Base-by-base conservation (phyloP, 805 yeast species). In the Wickerhamomyces subpelliculosus region DNA sequence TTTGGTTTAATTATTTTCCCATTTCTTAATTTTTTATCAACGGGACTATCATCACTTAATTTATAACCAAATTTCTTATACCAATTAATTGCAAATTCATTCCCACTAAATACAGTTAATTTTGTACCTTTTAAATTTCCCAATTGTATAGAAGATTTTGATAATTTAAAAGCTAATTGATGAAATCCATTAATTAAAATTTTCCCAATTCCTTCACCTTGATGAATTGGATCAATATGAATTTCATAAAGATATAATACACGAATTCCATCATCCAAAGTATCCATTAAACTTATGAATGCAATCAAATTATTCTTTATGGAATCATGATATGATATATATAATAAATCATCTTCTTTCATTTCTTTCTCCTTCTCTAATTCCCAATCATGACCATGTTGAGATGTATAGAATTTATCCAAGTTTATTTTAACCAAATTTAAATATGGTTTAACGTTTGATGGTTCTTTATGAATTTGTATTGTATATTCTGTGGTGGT, bases 171-270 rank as follows among this genome's bases (percentile, higher is more conserved):
- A 5, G 28, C 28, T 5, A 68, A 40, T 0, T 34, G 12, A 35
- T 72, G 73, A 25, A 75, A 59, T 0, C 40, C 14, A 0, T 27
- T 21, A 40, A 78, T 55, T n/a, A 76, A 43, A 10, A 14, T 14
- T 0, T 64, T 34, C 0, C 84, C 84, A 1, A 68, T 21, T 8
- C 55, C 47, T 3, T 33, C 27, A 1, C 58, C 56, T 34, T 74
- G 72, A 39, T 44, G 61, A 10, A 34, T 13, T 2, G 62, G 60
- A 2, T 40, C 23, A 0, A 78, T 54, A 38, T 78, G 84, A 27
- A 78, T 70, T 49, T 78, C 84, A 45, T 74, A 78, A 9, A 78
- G 57, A 45, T 77, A 78, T 8, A 78, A 39, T 13, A 68, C 69
- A 35, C 61, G 53, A 8, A 49, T 43, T 9, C 54, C 66, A 22